Evolutionary conservation across 768 basidiomycete genomes (phyloP).

Genomic region (Megacollybia marginata): DNA sequence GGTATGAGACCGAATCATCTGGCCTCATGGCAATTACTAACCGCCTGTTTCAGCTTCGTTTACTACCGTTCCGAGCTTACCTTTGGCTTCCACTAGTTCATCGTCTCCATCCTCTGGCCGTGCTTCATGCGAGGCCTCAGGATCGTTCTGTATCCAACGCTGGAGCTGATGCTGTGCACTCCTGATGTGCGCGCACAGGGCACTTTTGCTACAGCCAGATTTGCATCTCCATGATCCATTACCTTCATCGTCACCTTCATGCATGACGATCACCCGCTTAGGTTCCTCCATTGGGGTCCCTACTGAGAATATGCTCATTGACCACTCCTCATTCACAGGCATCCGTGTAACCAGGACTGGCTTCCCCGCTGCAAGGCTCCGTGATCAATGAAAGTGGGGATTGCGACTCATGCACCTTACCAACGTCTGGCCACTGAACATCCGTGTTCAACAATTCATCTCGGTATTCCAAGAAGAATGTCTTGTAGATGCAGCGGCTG

Average conservation of each 20-base stretch:
- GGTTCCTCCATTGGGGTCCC: not conserved
- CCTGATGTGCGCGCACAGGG: not conserved
- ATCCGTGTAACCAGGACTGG: not conserved
- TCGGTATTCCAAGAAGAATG: not conserved
- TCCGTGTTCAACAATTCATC: no score
- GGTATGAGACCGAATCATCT: not conserved
- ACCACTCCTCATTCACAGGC: no score
- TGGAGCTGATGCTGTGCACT: no score
- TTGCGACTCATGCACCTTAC: not conserved
- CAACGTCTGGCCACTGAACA: not conserved
- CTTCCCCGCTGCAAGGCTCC: not conserved
- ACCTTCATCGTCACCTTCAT: not conserved
- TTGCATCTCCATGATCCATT: not conserved
- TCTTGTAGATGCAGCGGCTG: not conserved
- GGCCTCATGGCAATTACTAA: not conserved
- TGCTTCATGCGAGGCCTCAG: not conserved
- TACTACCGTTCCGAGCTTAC: not conserved
- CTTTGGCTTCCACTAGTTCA: not conserved
- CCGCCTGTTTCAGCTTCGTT: not conserved
- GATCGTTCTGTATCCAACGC: no score
- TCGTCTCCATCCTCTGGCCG: not conserved
- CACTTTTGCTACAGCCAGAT: not conserved
- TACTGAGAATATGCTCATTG: not conserved
- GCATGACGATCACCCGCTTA: not conserved
- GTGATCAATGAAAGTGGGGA: not conserved